Evolutionary conservation across 2,329 filamentous ascomycete species (phyloP), one percentile per base, ranked within the genome.

Genomic region (Thermomyces lanuginosus): DNA sequence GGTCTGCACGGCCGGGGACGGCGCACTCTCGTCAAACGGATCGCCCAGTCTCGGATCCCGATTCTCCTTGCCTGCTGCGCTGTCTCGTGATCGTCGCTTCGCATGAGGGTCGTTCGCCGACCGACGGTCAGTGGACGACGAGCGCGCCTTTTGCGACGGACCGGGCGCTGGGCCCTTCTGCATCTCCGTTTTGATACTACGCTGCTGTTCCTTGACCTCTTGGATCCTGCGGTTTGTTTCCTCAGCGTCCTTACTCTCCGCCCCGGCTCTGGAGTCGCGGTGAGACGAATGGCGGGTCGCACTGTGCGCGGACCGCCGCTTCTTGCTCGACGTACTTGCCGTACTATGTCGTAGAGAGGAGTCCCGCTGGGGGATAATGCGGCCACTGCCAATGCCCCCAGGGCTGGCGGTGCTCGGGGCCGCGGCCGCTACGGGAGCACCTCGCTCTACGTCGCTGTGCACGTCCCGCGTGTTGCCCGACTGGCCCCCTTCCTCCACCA

Each of bases 1-100:
- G 35, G 76, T 76, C 9, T 72, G 63, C 5, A 82, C 63, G 1
- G 73, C 64, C 0, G 77, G 76, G 10, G 70, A 76, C 1, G 77
- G 76, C 0, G 77, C 77, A 8, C 71, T 72, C 10, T 79, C 73
- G 12, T 77, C 68, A 6, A 36, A 27, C 4, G 24, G 24, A 27
- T 42, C 39, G 10, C 29, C 24, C n/a, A 27, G 24, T n/a, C 27
- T 35, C 16, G 34, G 26, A 14, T 29, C 22, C n/a, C n/a, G n/a
- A n/a, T n/a, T n/a, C n/a, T n/a, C n/a, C n/a, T n/a, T n/a, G n/a
- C n/a, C n/a, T 9, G 27, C 10, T 8, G 27, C 31, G 22, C 21
- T 23, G 12, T 28, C 28, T 22, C 34, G 36, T 15, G 22, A 26
- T 8, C 20, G 20, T 18, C 19, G 35, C 23, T 34, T 30, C 17